phyloP scores from a whole-genome alignment of 106 monocot genomes.

The Allium fistulosum region DNA sequence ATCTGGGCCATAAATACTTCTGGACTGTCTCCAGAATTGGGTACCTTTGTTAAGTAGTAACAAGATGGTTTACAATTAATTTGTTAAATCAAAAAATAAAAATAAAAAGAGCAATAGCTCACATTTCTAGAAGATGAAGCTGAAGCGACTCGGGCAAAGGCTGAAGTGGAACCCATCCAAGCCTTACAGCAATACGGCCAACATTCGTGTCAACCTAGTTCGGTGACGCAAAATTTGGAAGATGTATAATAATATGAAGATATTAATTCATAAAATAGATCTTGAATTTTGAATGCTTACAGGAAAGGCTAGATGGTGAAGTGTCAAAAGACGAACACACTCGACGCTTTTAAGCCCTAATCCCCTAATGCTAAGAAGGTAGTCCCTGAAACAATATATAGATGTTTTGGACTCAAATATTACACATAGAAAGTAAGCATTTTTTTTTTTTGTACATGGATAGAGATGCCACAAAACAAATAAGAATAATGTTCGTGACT shows the following conservation, averaged over 20 bases:
- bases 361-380: conserved; percentile 83
- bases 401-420: background rate
- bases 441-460: background rate
- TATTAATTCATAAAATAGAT: background rate
- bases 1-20: conserved; percentile 24
- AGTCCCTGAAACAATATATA: conserved; percentile 48
- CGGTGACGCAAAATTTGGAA: background rate
- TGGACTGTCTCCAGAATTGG: conserved; percentile 75
- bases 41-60: conserved; percentile 43
- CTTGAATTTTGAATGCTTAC: conserved; percentile 28
- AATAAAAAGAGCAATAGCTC: conserved; percentile 7
- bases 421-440: background rate
- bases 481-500: no score
- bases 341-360: conserved; percentile 95
- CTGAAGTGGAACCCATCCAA: conserved; percentile 99
- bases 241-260: background rate
- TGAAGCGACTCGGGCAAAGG: conserved; percentile 96
- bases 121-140: conserved; percentile 93
- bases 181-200: conserved; percentile 89
- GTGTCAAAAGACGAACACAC: conserved; percentile 94
- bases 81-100: background rate
- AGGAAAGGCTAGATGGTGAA: conserved; percentile 94
- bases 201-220: conserved; percentile 95
- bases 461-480: no score
- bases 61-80: background rate